A percentile compares a stretch with the other conserved stretches of the same genome.
Conservation (phyloP, 2,329 filamentous ascomycete genomes). For the Exophiala sp. region DNA sequence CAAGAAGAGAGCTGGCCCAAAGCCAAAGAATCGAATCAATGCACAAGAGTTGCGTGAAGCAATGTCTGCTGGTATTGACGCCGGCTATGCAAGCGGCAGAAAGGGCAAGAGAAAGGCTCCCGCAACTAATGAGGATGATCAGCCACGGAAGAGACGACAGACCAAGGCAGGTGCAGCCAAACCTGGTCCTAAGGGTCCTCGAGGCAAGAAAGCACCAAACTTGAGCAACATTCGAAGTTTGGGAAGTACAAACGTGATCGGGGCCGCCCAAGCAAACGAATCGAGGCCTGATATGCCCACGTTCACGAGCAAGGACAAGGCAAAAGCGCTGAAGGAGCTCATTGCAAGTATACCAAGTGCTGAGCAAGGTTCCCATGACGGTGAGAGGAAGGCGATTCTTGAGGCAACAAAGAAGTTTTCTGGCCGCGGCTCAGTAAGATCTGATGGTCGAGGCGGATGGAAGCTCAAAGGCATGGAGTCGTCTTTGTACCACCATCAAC, state of each 20-base stretch:
- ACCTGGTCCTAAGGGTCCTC: neutral
- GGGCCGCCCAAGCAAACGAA: constrained; percentile 31
- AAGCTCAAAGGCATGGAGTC: constrained; percentile 33
- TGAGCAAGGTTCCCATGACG: constrained; percentile 26
- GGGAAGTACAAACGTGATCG: constrained; percentile 25
- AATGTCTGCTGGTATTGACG: constrained; percentile 11
- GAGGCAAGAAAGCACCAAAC: constrained; percentile 2
- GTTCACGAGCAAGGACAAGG: constrained; percentile 27
- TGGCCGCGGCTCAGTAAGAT: constrained; percentile 21
- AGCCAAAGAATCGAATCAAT: constrained; percentile 12
- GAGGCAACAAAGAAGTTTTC: constrained; percentile 33
- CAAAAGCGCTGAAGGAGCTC: constrained; percentile 33
- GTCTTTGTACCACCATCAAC: constrained; percentile 36
- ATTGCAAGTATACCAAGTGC: constrained; percentile 32
- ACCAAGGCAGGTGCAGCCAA: neutral
- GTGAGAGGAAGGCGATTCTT: constrained; percentile 30
- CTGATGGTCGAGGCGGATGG: constrained; percentile 34
- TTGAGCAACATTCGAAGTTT: constrained; percentile 27
- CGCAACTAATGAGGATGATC: neutral
- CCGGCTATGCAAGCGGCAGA: neutral
- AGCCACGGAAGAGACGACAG: constrained; percentile 7
- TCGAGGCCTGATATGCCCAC: constrained; percentile 27
- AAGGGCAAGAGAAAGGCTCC: constrained; percentile 16
- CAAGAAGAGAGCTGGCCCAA: constrained; percentile 11
- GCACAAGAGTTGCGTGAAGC: constrained; percentile 16